phyloP scores from a whole-genome alignment of 139 green algal species.

The Tetratostichococcus sp. region DNA sequence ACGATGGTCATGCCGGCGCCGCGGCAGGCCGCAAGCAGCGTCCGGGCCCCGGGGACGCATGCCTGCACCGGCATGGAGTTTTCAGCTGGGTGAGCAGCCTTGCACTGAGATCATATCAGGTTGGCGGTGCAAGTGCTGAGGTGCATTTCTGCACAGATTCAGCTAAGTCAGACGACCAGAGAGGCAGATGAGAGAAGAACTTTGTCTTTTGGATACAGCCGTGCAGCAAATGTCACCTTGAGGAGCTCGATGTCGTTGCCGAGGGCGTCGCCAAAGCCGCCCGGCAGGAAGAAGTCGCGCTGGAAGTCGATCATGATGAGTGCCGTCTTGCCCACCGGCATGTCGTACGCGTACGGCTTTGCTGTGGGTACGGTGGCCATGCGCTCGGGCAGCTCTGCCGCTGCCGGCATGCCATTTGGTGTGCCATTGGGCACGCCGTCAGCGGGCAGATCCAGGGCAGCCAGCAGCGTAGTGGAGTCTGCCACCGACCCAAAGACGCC shows the following conservation, averaged over 20 bases:
- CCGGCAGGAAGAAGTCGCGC: conserved; percentile 52
- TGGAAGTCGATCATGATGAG: conserved; percentile 74
- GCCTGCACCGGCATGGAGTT: conserved; percentile 19
- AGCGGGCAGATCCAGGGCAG: conserved; percentile 3
- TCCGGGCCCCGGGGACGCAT: conserved; percentile 21
- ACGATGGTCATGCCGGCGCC: conserved; percentile 39
- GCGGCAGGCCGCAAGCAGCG: conserved; percentile 41
- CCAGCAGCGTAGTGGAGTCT: conserved; percentile 13
- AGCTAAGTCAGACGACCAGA: background rate
- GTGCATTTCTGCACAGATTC: too few relatives aligned
- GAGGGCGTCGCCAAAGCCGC: conserved; percentile 57
- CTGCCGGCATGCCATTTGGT: background rate
- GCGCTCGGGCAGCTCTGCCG: background rate
- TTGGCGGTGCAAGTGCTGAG: too few relatives aligned
- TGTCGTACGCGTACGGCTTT: conserved; percentile 21
- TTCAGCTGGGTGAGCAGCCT: too few relatives aligned
- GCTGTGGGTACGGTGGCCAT: background rate
- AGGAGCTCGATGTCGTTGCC: conserved; percentile 54
- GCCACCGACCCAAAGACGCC: conserved; percentile 52
- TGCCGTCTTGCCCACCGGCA: conserved; percentile 31
- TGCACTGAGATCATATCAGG: too few relatives aligned
- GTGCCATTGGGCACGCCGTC: background rate
- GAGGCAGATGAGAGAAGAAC: background rate
- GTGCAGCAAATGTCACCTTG: too few relatives aligned
- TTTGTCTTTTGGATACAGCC: too few relatives aligned